A percentile compares a stretch with the other conserved stretches of the same genome.
Evolutionary conservation across 139 green algal species (phyloP).

Genomic region (Coelastrella sp.): DNA sequence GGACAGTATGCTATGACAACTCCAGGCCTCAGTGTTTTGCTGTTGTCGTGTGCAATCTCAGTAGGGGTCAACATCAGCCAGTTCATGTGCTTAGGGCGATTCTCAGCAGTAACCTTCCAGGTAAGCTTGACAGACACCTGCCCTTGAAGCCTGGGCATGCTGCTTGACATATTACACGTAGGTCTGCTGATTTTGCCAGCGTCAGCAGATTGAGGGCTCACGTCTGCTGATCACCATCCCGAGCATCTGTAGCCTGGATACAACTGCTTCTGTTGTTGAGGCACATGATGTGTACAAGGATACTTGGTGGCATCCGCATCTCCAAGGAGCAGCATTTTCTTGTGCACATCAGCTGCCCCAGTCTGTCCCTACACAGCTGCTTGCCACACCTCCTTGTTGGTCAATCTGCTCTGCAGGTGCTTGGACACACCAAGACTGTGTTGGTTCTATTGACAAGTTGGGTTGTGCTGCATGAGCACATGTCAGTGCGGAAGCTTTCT

Average conservation of each 20-base stretch:
- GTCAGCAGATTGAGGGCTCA: too few species aligned
- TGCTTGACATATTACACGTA: too few species aligned
- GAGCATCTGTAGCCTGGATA: too few species aligned
- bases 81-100: constrained; percentile 95
- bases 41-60: constrained; percentile 77
- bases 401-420: constrained; percentile 83
- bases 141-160: too few species aligned
- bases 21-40: constrained; percentile 65
- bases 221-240: too few species aligned
- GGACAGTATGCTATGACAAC: constrained; percentile 68
- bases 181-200: too few species aligned
- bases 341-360: too few species aligned
- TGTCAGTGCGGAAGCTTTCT: constrained; percentile 68
- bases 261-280: too few species aligned
- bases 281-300: too few species aligned
- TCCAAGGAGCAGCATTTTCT: too few species aligned
- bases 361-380: background rate
- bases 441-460: constrained; percentile 83
- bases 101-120: constrained; percentile 94
- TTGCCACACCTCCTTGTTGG: too few species aligned
- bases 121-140: constrained; percentile 64
- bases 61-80: constrained; percentile 91
- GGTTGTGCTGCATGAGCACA: constrained; percentile 79
- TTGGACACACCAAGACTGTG: constrained; percentile 90
- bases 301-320: too few species aligned